Base-by-base conservation (phyloP, 441 rosid genomes). In the Adansonia grandidieri region DNA sequence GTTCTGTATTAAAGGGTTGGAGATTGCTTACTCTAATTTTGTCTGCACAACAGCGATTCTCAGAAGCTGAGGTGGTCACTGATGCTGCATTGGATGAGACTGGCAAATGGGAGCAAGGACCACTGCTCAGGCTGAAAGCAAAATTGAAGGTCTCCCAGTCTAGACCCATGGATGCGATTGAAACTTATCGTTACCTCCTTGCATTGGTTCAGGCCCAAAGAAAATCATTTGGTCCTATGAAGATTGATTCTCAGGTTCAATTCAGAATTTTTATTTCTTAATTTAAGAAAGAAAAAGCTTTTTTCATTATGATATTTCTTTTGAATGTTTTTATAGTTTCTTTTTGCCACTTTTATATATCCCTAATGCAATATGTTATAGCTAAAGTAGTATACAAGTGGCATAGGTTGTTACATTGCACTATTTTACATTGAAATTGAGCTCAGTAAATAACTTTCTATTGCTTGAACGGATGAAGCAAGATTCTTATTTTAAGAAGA, bases 1-100 rank as follows among this genome's bases (percentile, higher is more conserved):
- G 67, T 62, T 62, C 97, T 1, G 57, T 87, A 71, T 80, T 90
- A 71, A 93, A 92, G 80, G 99, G 99, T 32, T 96, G 99, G 99
- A 90, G 94, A 78, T 86, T 96, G 54, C 92, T 93, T 10, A 90
- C 92, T 37, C 87, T 92, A 75, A 89, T 93, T 81, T 83, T 96
- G 82, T 91, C 98, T 0, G 97, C 98, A 82, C 98, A 93, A 71
- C 96, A 92, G 69, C 86, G 93, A 81, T 92, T 88, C 77, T 77
- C 97, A 6, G 97, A 92, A 88, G 94, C 99, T 81, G 94, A 89
- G 81, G 93, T 88, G 60, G 98, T 96, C 57, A 91, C 84, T 6
- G 97, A 90, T 83, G 99, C 98, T 76, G 97, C 98, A 79, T 85
- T 93, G 64, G 97, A 96, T 76, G 99, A 93, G 93, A 93, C 92